Base-by-base conservation (phyloP, 2,329 filamentous ascomycete genomes). In the Colletotrichum sp. region DNA sequence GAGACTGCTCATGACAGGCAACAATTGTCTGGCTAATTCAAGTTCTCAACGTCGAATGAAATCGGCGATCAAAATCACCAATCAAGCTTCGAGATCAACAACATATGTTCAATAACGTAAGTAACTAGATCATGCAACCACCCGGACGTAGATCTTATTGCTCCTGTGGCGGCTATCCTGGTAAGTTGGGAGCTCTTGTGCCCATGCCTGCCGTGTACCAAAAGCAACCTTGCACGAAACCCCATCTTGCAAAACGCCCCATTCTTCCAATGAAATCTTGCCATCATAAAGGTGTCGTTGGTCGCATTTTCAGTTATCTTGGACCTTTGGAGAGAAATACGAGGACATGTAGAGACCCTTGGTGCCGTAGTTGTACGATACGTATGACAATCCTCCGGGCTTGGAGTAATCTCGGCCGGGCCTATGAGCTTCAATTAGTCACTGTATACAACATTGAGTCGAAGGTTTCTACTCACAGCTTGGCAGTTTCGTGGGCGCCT, bases 311-410 rank as follows among this genome's bases (percentile, higher is more conserved):
- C 16, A 71, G 10, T 36, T 34, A n/a, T 39, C 48, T n/a, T 72
- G 72, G 3, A 61, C 36, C 30, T n/a, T 36, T 4, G 72, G 68
- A 10, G 72, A 72, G 30, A 74, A 74, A 28, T 72, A 74, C 6
- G 61, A 74, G 21, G 72, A 72, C 68, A 74, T 66, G n/a, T 74
- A 74, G 24, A 63, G 68, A n/a, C 72, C 67, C 16, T 34, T 72
- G 13, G 39, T 34, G 8, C 70, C 57, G 10, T 74, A 72, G 28
- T 63, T 67, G 36, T 74, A 67, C 2, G 68, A 74, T 8, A 74
- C 72, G 3, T 72, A 74, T 13, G 52, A 61, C 5, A 72, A 9
- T 9, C 72, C 72, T 13, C 72, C 72, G 7, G 68, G 60, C 18
- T 72, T 67, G 9, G 72, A 72, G 52, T 72, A 55, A 12, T 74